Evolutionary conservation across 2,329 filamentous ascomycete species (phyloP).

Genomic region (Ceratocystiopsis sp.): DNA sequence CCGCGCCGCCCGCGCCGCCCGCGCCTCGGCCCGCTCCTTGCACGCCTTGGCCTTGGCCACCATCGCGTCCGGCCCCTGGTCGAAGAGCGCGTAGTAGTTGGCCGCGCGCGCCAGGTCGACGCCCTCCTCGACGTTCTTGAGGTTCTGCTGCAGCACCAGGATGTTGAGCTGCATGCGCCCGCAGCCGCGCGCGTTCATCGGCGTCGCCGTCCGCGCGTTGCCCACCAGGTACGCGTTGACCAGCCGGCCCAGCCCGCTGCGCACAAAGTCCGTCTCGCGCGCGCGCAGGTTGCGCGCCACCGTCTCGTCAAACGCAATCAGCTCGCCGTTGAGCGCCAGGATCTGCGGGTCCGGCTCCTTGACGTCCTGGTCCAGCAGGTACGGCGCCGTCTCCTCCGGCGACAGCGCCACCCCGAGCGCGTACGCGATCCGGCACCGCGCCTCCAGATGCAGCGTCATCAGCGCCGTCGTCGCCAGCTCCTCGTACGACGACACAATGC

Average conservation of each 20-base stretch:
- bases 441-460: conserved; percentile 74
- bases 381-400: conserved; percentile 37
- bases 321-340: conserved; percentile 63
- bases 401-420: conserved; percentile 51
- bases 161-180: conserved; percentile 88
- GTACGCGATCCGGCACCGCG: conserved; percentile 70
- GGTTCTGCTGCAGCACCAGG: conserved; percentile 84
- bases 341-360: conserved; percentile 65
- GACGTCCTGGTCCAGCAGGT: conserved; percentile 53
- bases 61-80: conserved; percentile 46
- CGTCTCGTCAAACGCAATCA: conserved; percentile 79
- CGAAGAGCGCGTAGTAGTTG: conserved; percentile 54
- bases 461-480: conserved; percentile 65
- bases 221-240: conserved; percentile 66
- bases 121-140: conserved; percentile 74
- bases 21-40: conserved; percentile 15
- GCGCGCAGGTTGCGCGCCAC: conserved; percentile 54
- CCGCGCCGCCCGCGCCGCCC: conserved; percentile 13
- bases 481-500: conserved; percentile 66
- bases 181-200: conserved; percentile 72
- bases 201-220: conserved; percentile 51
- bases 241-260: conserved; percentile 57
- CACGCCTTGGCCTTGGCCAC: conserved; percentile 41
- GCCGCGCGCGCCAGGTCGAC: conserved; percentile 46
- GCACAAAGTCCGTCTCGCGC: conserved; percentile 58